Conservation (phyloP, 768 basidiomycete genomes). For the Pisolithus sp. region DNA sequence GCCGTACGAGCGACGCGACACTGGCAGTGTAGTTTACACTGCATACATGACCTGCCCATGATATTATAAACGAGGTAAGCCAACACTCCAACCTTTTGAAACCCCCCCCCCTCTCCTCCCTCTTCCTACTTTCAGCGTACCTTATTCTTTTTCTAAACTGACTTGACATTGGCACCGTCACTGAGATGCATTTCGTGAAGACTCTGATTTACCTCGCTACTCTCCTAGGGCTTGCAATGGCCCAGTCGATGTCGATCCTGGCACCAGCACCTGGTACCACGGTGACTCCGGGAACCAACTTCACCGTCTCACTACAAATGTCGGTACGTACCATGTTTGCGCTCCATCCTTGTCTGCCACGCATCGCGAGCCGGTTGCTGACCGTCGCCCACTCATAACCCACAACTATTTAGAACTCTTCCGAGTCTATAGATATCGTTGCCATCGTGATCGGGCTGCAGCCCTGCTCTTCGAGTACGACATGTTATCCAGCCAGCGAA, state of each 20-base stretch:
- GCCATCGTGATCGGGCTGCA: conserved; percentile 28
- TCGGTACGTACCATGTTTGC: conserved; percentile 4
- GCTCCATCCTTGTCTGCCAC: not conserved
- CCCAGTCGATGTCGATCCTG: conserved; percentile 10
- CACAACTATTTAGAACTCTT: conserved; percentile 12
- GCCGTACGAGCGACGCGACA: no score
- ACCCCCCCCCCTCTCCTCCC: not conserved
- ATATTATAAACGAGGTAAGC: no score
- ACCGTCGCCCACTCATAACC: not conserved
- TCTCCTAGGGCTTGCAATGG: conserved; percentile 9
- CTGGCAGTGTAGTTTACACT: no score
- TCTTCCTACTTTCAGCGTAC: not conserved
- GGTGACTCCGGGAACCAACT: conserved; percentile 5
- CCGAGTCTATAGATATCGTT: conserved; percentile 21
- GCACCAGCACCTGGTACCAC: conserved; percentile 6
- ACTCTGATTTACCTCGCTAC: conserved; percentile 9
- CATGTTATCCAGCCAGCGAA: conserved; percentile 18
- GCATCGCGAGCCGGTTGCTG: no score
- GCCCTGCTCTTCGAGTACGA: conserved; percentile 11
- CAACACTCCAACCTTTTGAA: not conserved
- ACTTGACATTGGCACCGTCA: not conserved
- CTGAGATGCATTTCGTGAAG: conserved; percentile 13
- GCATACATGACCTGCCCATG: no score
- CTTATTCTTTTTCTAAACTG: not conserved
- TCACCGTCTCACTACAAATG: conserved; percentile 15